Percentiles rank a stretch among this genome's conserved stretches.
These are phyloP conservation scores for Leccinum fallax DNA, from an alignment of 1,284 basidiomycete genomes.

Conservation along the genomic window DNA sequence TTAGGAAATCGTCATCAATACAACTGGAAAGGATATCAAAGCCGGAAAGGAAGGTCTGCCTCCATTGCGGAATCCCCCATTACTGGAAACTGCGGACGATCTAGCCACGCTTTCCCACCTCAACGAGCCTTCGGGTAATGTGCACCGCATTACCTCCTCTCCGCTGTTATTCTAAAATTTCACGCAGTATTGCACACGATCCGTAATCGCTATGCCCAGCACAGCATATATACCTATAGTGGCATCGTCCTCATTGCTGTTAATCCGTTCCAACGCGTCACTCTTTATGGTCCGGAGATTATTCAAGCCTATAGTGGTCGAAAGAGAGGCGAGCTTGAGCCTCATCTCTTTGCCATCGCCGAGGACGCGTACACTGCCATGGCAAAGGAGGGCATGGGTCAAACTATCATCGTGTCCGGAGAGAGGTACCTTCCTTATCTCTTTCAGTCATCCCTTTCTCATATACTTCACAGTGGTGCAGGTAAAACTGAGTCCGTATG, in stretches of 20 bases:
- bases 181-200: conserved; percentile 91
- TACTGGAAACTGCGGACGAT: conserved; percentile 97
- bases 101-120: conserved; percentile 97
- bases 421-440: conserved; percentile 70
- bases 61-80: conserved; percentile 93
- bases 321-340: conserved; percentile 93
- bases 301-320: conserved; percentile 97
- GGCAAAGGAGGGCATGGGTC: conserved; percentile 92
- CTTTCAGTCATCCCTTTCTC: conserved; percentile 16
- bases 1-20: conserved; percentile 77
- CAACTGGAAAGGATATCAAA: conserved; percentile 77
- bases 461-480: conserved; percentile 72
- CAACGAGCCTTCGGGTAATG: conserved; percentile 93
- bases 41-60: conserved; percentile 79
- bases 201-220: conserved; percentile 93
- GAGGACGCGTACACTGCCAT: conserved; percentile 99
- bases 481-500: conserved; percentile 97
- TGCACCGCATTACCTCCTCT: neutral
- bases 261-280: conserved; percentile 96
- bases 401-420: conserved; percentile 99
- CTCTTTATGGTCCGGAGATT: conserved; percentile 93
- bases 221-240: conserved; percentile 98
- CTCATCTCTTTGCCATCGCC: conserved; percentile 98
- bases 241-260: conserved; percentile 98
- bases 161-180: neutral